Evolutionary conservation across 2,329 filamentous ascomycete species (phyloP).

Genomic region (Pestalotiopsis sp.): DNA sequence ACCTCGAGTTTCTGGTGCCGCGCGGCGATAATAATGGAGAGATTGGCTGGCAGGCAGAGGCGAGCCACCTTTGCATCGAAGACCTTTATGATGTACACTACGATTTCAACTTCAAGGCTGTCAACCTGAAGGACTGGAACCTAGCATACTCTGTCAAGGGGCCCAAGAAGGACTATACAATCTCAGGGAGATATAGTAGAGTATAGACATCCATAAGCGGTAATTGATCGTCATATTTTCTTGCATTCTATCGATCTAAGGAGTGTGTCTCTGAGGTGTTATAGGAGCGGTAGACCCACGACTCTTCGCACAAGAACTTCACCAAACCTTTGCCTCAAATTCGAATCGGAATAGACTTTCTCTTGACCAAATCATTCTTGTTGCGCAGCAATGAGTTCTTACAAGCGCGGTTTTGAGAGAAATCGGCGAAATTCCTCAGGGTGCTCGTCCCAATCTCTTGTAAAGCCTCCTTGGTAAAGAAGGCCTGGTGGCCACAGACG

Average conservation of each 20-base stretch:
- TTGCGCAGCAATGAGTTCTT: conserved; percentile 24
- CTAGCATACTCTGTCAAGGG: conserved; percentile 69
- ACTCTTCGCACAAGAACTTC: background rate
- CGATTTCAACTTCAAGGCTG: conserved; percentile 63
- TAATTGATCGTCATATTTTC: background rate
- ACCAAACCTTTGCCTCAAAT: conserved; percentile 25
- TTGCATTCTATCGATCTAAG: background rate
- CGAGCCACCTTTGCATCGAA: conserved; percentile 70
- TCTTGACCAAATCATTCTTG: conserved; percentile 18
- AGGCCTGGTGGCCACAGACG: conserved; percentile 69
- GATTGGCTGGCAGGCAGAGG: conserved; percentile 63
- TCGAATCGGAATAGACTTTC: conserved; percentile 36
- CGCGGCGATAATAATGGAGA: conserved; percentile 11
- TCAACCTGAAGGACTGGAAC: conserved; percentile 60
- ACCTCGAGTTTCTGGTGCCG: conserved; percentile 62
- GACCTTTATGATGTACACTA: conserved; percentile 75
- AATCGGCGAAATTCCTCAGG: conserved; percentile 56
- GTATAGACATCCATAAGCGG: background rate
- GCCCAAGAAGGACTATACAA: conserved; percentile 74
- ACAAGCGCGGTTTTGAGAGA: conserved; percentile 28
- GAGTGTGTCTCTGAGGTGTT: background rate
- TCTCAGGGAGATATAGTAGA: conserved; percentile 50
- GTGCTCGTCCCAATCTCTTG: conserved; percentile 65
- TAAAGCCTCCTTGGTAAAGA: conserved; percentile 69
- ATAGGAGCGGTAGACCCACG: background rate